Conservation (phyloP, 106 monocot genomes). For the Allium fistulosum region DNA sequence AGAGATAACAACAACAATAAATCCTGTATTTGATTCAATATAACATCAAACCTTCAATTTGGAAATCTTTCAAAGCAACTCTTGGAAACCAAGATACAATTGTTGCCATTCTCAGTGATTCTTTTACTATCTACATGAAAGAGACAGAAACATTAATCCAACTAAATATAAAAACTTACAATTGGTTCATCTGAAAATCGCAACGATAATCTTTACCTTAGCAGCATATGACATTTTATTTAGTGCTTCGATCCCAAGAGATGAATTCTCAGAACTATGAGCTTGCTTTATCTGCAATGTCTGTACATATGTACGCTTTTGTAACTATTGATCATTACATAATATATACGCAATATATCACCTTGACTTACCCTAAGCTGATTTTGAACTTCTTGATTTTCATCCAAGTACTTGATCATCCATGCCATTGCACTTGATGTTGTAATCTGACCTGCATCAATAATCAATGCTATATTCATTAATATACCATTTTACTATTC, state of each 20-base stretch:
- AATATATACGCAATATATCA: no score
- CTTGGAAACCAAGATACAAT: constrained; percentile 88
- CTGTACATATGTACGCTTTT: constrained; percentile 9
- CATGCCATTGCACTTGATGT: constrained; percentile 78
- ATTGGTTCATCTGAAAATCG: neutral
- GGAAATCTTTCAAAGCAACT: constrained; percentile 57
- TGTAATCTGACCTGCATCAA: constrained; percentile 60
- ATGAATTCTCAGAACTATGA: neutral
- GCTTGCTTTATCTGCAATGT: constrained; percentile 22
- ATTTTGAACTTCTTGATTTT: constrained; percentile 59
- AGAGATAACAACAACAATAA: no score
- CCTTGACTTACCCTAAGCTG: constrained; percentile 33
- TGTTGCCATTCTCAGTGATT: constrained; percentile 70
- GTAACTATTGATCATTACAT: no score
- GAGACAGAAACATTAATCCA: neutral
- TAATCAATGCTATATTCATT: neutral
- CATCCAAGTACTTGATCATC: constrained; percentile 84
- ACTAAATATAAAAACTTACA: neutral
- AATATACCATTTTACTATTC: no score
- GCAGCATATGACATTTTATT: constrained; percentile 62
- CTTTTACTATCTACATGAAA: constrained; percentile 57
- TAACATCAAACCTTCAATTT: constrained; percentile 45
- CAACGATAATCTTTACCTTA: constrained; percentile 24
- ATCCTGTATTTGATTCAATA: no score
- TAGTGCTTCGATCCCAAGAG: constrained; percentile 28